These are phyloP conservation scores for Aristolochia californica DNA, from an alignment of 164 flowering plant genomes.

Conservation along the genomic window DNA sequence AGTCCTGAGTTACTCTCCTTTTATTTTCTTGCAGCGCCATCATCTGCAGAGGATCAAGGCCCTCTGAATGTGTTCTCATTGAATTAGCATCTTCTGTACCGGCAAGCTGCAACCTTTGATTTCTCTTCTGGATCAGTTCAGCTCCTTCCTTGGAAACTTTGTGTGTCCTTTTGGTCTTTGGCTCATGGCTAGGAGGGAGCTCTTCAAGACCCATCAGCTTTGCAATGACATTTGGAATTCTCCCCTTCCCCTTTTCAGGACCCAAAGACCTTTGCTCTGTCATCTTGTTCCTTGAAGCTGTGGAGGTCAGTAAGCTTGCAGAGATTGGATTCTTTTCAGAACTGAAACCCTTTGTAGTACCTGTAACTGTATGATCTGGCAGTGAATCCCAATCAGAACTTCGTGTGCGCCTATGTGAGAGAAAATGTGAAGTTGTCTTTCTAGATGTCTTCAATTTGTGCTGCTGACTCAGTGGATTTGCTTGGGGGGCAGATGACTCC, in stretches of 20 bases:
- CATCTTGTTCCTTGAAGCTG: neutral
- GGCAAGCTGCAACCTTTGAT: constrained; percentile 8
- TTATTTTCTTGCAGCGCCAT: neutral
- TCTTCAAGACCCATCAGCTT: constrained; percentile 90
- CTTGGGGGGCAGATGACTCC: constrained; percentile 12
- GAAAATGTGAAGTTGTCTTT: constrained; percentile 9
- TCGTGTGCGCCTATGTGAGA: constrained; percentile 30
- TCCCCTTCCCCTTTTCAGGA: constrained; percentile 36
- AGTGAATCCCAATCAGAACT: constrained; percentile 22
- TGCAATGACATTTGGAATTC: constrained; percentile 79
- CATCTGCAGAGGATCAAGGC: constrained; percentile 5
- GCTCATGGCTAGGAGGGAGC: constrained; percentile 28
- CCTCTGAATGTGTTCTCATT: constrained; percentile 10
- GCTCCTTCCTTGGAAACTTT: constrained; percentile 19
- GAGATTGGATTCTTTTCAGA: constrained; percentile 16
- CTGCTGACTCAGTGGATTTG: constrained; percentile 4
- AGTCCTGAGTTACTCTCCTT: too few species aligned
- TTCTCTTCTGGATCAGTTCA: constrained; percentile 4
- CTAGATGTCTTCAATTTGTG: constrained; percentile 12
- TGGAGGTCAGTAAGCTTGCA: constrained; percentile 4
- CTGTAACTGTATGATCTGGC: constrained; percentile 14
- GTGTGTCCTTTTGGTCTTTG: constrained; percentile 13
- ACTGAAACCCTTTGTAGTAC: constrained; percentile 1
- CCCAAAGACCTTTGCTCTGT: neutral
- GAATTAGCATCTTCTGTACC: constrained; percentile 19